Evolutionary conservation across 805 yeast genomes (phyloP).

Genomic region (Brettanomyces anomalus): DNA sequence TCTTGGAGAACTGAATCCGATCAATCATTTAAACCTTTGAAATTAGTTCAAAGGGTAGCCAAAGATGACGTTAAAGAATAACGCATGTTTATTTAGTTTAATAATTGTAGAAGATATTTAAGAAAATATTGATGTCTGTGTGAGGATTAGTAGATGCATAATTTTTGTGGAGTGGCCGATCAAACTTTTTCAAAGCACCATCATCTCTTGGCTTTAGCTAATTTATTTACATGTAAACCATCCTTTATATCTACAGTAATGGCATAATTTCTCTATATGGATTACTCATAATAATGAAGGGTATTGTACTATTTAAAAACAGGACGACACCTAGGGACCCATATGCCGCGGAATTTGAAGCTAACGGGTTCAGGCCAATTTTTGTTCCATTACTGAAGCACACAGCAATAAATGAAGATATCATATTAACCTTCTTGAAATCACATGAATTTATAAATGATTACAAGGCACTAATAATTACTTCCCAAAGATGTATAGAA

Average conservation of each 20-base stretch:
- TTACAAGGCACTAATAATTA: constrained; percentile 55
- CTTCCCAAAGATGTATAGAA: constrained; percentile 90
- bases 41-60: neutral
- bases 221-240: too few species aligned
- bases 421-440: constrained; percentile 35
- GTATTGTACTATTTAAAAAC: constrained; percentile 58
- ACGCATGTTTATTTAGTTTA: too few species aligned
- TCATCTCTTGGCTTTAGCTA: too few species aligned
- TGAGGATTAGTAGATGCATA: neutral
- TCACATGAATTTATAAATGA: constrained; percentile 32
- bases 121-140: neutral
- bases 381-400: constrained; percentile 76
- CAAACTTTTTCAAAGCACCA: too few species aligned
- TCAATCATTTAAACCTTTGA: constrained; percentile 1
- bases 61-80: too few species aligned
- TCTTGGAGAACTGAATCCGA: neutral
- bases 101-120: neutral
- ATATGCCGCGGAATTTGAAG: constrained; percentile 38
- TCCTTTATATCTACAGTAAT: too few species aligned
- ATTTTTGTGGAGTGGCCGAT: neutral
- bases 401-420: constrained; percentile 39
- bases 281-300: constrained; percentile 7
- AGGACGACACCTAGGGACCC: constrained; percentile 61
- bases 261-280: too few species aligned
- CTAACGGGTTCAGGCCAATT: constrained; percentile 30